Evolutionary conservation across 768 basidiomycete species (phyloP).

Genomic region (Xanthoconium stramineum): DNA sequence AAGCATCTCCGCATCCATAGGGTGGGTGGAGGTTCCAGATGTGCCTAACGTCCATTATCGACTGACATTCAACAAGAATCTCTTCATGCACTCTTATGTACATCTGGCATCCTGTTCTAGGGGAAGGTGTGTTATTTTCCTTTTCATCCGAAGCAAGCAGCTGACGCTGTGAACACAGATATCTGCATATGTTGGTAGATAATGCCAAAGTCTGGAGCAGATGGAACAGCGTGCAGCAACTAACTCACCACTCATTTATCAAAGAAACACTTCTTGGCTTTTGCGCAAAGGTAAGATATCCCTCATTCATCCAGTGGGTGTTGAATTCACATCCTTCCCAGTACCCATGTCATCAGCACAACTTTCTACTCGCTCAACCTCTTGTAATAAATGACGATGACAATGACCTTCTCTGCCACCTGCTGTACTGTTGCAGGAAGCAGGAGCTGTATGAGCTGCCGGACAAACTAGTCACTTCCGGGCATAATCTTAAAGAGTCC

Average conservation of each 20-base stretch:
- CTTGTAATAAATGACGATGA: conserved; percentile 13
- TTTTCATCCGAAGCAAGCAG: background rate
- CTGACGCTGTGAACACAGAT: background rate
- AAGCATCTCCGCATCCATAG: conserved; percentile 15
- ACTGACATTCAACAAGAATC: conserved; percentile 17
- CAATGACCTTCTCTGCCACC: conserved; percentile 12
- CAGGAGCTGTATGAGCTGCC: conserved; percentile 13
- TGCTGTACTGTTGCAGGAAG: conserved; percentile 19
- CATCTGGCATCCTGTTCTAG: conserved; percentile 21
- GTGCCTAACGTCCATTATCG: background rate
- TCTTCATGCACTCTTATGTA: conserved; percentile 24
- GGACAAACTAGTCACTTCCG: background rate
- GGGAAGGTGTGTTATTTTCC: conserved; percentile 1
- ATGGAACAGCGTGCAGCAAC: conserved; percentile 19
- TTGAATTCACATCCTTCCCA: conserved; percentile 2
- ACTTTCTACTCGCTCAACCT: background rate
- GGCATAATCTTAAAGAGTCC: conserved; percentile 8
- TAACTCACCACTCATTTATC: conserved; percentile 15
- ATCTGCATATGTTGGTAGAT: conserved; percentile 7
- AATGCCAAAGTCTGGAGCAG: conserved; percentile 7
- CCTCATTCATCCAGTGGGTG: background rate
- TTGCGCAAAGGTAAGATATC: conserved; percentile 7
- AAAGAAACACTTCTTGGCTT: conserved; percentile 10
- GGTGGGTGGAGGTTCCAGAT: conserved; percentile 16
- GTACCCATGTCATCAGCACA: conserved; percentile 15